phyloP scores from a whole-genome alignment of 129 eudicot species.

The Helichrysum umbraculigerum region DNA sequence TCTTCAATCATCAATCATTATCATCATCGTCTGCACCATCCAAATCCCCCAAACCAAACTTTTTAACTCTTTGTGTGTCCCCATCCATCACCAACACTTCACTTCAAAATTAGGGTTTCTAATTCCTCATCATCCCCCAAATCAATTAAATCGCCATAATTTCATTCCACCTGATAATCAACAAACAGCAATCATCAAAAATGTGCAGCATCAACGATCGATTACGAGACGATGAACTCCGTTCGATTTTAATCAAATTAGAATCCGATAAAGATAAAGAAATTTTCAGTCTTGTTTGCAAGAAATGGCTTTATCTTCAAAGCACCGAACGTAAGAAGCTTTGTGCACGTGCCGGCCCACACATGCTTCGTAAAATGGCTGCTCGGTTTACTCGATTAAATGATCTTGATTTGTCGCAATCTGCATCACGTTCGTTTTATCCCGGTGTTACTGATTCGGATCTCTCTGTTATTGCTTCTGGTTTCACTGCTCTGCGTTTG shows the following conservation, averaged over 20 bases:
- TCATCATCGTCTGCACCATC: not conserved
- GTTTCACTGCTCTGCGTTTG: slow-evolving; percentile 57
- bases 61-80: not conserved
- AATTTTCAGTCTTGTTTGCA: slow-evolving; percentile 83
- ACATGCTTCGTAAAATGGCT: slow-evolving; percentile 81
- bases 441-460: slow-evolving; percentile 93
- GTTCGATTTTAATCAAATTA: not conserved
- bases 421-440: slow-evolving; percentile 67
- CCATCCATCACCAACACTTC: not conserved
- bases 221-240: slow-evolving; percentile 8
- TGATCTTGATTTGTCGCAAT: slow-evolving; percentile 84
- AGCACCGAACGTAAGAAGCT: slow-evolving; percentile 83
- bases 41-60: not conserved
- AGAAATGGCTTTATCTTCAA: slow-evolving; percentile 84
- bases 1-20: not conserved
- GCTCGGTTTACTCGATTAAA: slow-evolving; percentile 69
- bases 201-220: slow-evolving; percentile 1
- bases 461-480: slow-evolving; percentile 67
- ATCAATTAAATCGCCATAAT: not conserved
- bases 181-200: not conserved
- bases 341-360: slow-evolving; percentile 93
- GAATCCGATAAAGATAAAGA: slow-evolving; percentile 74
- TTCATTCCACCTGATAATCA: not conserved
- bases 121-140: not conserved
- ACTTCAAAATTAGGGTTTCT: not conserved